Evolutionary conservation across 495 filamentous ascomycete species (phyloP).

Genomic region (Aspergillus carlsbadensis): DNA sequence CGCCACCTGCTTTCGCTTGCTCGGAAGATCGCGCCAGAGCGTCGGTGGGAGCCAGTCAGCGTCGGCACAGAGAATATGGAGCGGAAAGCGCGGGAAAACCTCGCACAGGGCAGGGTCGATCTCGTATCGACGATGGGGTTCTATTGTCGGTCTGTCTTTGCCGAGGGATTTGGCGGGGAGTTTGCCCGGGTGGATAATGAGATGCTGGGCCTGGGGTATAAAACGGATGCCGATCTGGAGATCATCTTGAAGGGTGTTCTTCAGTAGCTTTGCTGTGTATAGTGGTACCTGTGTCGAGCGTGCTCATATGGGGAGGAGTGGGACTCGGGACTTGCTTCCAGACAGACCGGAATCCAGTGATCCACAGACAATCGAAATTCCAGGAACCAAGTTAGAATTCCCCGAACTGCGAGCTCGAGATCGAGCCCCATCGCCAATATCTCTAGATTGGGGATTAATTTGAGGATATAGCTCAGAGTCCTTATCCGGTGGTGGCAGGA

Average conservation of each 20-base stretch:
- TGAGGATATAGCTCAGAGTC: no score
- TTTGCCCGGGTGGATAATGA: neutral
- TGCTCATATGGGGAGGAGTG: no score
- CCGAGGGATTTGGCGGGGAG: neutral
- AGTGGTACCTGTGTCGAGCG: neutral
- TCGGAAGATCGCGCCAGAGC: neutral
- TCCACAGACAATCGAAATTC: no score
- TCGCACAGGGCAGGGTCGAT: neutral
- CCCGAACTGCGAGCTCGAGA: no score
- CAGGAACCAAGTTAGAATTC: no score
- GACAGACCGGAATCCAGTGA: no score
- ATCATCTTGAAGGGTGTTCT: neutral
- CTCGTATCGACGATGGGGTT: neutral
- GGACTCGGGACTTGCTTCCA: no score
- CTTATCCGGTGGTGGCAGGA: no score
- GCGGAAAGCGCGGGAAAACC: neutral
- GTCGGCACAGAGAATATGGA: neutral
- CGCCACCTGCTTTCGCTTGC: constrained; percentile 5
- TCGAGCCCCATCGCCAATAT: no score
- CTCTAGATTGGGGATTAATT: no score
- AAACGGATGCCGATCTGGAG: neutral
- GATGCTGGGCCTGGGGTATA: neutral
- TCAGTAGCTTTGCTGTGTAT: neutral
- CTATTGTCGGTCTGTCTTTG: neutral
- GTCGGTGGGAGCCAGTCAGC: neutral